Percentiles rank a stretch among this genome's conserved stretches.
phyloP scores from a whole-genome alignment of 768 basidiomycete species.

The Lactarius pseudohatsudake region DNA sequence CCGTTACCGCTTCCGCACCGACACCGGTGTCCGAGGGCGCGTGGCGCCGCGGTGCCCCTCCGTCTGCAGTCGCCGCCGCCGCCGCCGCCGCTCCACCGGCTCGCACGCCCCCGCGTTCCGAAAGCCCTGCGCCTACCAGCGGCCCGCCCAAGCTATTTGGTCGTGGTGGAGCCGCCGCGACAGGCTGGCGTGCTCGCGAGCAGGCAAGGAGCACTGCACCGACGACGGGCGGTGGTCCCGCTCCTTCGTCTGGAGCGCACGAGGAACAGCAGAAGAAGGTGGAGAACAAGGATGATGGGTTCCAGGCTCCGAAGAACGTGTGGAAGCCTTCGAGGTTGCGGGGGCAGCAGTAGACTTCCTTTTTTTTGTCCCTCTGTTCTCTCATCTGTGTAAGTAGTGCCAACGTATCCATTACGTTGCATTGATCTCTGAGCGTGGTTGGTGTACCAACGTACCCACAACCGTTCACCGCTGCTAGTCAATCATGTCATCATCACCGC shows the following conservation, averaged over 20 bases:
- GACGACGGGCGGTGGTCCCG: slow-evolving; percentile 41
- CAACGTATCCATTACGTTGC: slow-evolving; percentile 6
- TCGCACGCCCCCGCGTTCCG: slow-evolving; percentile 47
- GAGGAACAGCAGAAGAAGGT: slow-evolving; percentile 40
- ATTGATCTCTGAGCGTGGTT: neutral
- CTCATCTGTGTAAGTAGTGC: neutral
- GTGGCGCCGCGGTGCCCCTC: slow-evolving; percentile 29
- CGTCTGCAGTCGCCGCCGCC: slow-evolving; percentile 27
- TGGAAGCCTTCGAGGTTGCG: slow-evolving; percentile 35
- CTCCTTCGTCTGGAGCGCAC: slow-evolving; percentile 13
- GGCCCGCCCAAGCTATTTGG: slow-evolving; percentile 34
- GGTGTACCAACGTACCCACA: neutral
- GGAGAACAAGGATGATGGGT: slow-evolving; percentile 59
- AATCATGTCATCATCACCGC: neutral
- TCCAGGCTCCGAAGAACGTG: slow-evolving; percentile 58
- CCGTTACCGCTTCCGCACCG: slow-evolving; percentile 33
- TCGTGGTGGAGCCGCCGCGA: slow-evolving; percentile 37
- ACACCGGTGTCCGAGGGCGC: slow-evolving; percentile 34
- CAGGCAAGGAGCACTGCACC: slow-evolving; percentile 42
- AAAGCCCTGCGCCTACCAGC: slow-evolving; percentile 46
- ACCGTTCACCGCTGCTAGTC: neutral
- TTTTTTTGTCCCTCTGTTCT: neutral
- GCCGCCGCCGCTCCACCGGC: slow-evolving; percentile 29
- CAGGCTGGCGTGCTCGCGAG: slow-evolving; percentile 60
- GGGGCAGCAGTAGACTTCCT: slow-evolving; percentile 11